Conservation (phyloP, 2,329 filamentous ascomycete species). For the Microdochium nivale region DNA sequence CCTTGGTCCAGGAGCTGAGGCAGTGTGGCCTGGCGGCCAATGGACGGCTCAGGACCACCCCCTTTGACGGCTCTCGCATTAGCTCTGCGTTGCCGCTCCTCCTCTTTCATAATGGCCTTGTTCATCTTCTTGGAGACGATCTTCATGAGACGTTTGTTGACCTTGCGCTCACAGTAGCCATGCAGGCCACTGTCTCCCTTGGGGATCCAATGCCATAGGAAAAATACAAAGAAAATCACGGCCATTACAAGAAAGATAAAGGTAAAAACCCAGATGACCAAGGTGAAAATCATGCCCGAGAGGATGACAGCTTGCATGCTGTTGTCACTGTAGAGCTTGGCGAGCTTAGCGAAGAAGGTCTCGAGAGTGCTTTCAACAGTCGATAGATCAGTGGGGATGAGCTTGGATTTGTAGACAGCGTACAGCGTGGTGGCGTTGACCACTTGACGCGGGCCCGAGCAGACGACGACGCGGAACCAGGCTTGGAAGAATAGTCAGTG, state of each 20-base stretch:
- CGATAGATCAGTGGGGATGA: constrained; percentile 47
- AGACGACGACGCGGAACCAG: constrained; percentile 82
- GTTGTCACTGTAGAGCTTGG: constrained; percentile 62
- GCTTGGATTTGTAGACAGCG: constrained; percentile 68
- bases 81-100: constrained; percentile 46
- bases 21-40: constrained; percentile 56
- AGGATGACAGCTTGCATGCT: constrained; percentile 75
- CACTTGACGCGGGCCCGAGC: constrained; percentile 84
- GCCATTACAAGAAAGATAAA: constrained; percentile 68
- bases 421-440: constrained; percentile 86
- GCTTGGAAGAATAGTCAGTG: constrained; percentile 35
- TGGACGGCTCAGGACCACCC: constrained; percentile 40
- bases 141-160: constrained; percentile 73
- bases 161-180: constrained; percentile 84
- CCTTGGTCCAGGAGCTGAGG: constrained; percentile 47
- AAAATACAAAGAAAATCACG: constrained; percentile 72
- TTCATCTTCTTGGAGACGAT: constrained; percentile 85
- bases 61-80: constrained; percentile 42
- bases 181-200: constrained; percentile 69
- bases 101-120: constrained; percentile 76
- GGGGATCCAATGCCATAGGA: constrained; percentile 89
- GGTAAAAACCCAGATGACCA: constrained; percentile 82
- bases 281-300: constrained; percentile 84
- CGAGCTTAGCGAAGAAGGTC: constrained; percentile 79
- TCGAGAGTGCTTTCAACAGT: constrained; percentile 54